Conservation (phyloP, 2,329 filamentous ascomycete species). For the Hypoxylon sp. region DNA sequence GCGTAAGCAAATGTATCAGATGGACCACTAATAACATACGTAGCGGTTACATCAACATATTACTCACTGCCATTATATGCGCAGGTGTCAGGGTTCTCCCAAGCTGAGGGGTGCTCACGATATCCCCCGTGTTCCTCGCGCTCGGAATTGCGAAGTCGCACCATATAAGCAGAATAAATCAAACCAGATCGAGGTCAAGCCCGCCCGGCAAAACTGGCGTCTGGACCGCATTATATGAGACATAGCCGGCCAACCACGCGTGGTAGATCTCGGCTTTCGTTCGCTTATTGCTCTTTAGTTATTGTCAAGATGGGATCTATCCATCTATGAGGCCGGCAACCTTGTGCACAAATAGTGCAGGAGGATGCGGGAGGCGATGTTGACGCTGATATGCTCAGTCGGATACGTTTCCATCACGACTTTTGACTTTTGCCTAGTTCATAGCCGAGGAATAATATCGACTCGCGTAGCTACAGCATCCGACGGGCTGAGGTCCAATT, state of each 20-base stretch:
- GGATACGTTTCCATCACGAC: constrained; percentile 17
- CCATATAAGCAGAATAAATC: constrained; percentile 16
- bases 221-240: constrained; percentile 17
- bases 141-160: constrained; percentile 32
- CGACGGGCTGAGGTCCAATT: constrained; percentile 30
- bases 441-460: constrained; percentile 29
- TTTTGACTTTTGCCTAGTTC: constrained; percentile 33
- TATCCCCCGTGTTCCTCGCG: constrained; percentile 7
- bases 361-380: constrained; percentile 7
- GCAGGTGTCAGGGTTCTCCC: constrained; percentile 23
- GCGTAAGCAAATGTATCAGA: constrained; percentile 20
- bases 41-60: constrained; percentile 36
- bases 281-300: not conserved
- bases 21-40: constrained; percentile 11
- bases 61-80: constrained; percentile 14
- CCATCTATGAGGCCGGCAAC: not conserved
- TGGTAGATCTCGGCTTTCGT: constrained; percentile 13
- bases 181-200: not conserved
- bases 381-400: constrained; percentile 14
- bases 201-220: constrained; percentile 9
- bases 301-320: not conserved
- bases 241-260: constrained; percentile 7
- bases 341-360: not conserved
- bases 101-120: constrained; percentile 12
- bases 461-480: constrained; percentile 23